Conservation (phyloP, 768 basidiomycete species). For the Trametes meyenii region DNA sequence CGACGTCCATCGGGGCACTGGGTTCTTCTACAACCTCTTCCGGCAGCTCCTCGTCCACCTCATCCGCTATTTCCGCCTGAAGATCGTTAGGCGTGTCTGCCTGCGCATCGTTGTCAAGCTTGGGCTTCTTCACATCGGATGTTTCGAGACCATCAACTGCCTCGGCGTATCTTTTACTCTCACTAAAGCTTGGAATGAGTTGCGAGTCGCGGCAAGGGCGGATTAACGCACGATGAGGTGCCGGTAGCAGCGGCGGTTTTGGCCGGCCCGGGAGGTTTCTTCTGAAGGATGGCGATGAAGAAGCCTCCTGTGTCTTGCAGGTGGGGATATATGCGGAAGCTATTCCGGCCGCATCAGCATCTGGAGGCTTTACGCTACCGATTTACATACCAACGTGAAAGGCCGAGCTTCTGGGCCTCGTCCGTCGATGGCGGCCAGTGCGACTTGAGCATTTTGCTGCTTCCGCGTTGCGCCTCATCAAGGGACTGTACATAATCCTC, state of each 20-base stretch:
- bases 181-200: conserved; percentile 17
- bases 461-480: conserved; percentile 48
- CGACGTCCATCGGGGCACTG: conserved; percentile 21
- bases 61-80: conserved; percentile 8
- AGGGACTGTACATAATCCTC: conserved; percentile 57
- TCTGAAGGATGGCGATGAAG: conserved; percentile 89
- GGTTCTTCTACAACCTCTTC: conserved; percentile 4
- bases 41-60: conserved; percentile 15
- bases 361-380: not conserved
- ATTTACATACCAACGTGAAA: conserved; percentile 67
- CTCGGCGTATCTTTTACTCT: conserved; percentile 55
- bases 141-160: conserved; percentile 42
- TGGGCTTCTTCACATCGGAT: conserved; percentile 56
- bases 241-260: conserved; percentile 2
- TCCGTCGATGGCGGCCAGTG: conserved; percentile 78
- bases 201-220: not conserved
- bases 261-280: conserved; percentile 34
- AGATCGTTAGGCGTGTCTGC: conserved; percentile 13
- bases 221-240: conserved; percentile 6
- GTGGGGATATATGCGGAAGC: conserved; percentile 91
- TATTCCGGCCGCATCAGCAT: conserved; percentile 33
- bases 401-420: conserved; percentile 58
- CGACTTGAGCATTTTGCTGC: conserved; percentile 66
- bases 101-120: conserved; percentile 39
- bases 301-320: conserved; percentile 97